Percentiles rank a stretch among this genome's conserved stretches.
Conservation (phyloP, 495 filamentous ascomycete species). For the Pyrenula massariospora region DNA sequence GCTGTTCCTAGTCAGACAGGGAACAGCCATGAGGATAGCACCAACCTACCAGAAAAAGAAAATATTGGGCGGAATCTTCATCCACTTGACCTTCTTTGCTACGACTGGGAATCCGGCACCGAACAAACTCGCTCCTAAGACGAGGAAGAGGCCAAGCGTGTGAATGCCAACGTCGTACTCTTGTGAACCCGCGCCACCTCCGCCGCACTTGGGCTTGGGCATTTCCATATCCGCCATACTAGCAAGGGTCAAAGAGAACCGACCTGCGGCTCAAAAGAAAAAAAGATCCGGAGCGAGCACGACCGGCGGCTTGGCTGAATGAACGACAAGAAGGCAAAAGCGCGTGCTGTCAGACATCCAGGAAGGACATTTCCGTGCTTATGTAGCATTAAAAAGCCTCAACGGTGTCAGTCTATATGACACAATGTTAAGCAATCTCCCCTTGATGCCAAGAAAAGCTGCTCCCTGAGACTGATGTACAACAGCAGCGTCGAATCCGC, state of each 20-base stretch:
- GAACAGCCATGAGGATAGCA: neutral
- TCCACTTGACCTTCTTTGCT: slow-evolving; percentile 40
- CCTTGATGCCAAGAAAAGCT: neutral
- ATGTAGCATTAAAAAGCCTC: neutral
- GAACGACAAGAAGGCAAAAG: neutral
- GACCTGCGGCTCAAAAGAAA: neutral
- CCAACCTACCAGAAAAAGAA: slow-evolving; percentile 37
- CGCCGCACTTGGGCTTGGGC: slow-evolving; percentile 1
- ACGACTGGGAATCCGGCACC: slow-evolving; percentile 40
- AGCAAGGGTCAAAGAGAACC: slow-evolving; percentile 27
- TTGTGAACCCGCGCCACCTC: slow-evolving; percentile 3
- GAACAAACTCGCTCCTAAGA: slow-evolving; percentile 11
- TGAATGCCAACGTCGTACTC: slow-evolving; percentile 18
- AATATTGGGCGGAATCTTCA: slow-evolving; percentile 37
- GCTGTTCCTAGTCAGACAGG: slow-evolving; percentile 11
- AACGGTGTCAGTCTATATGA: neutral
- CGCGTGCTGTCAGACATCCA: neutral
- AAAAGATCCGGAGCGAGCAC: neutral
- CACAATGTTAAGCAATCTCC: neutral
- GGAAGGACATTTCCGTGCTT: neutral
- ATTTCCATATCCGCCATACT: slow-evolving; percentile 40
- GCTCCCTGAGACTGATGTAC: neutral
- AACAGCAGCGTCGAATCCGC: neutral
- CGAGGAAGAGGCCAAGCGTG: slow-evolving; percentile 25
- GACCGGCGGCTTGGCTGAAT: neutral